Base-by-base conservation (phyloP, 371 early-diverging fungal species). In the Mycotypha africana region DNA sequence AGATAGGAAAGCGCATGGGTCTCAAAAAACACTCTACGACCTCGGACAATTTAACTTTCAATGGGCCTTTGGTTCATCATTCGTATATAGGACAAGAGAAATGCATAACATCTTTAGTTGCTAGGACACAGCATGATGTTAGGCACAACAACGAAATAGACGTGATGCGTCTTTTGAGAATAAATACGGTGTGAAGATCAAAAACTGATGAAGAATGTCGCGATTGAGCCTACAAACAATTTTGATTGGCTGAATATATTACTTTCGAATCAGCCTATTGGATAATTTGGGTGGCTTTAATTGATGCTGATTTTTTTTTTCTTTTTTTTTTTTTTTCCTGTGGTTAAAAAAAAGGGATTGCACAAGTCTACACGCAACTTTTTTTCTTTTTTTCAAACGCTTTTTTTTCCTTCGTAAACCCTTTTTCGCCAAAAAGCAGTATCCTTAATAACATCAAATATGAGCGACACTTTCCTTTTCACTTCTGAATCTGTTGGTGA, bases 401-500 rank as follows among this genome's bases (percentile, higher is more conserved):
- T n/a, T 34, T 44, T 41, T 36, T 24, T 42, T 39, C 34, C 22
- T 38, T 47, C 31, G 14, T 30, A 21, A 15, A 24, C 14, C 12
- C 30, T 36, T 48, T n/a, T n/a, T n/a, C n/a, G n/a, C n/a, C n/a
- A n/a, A n/a, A n/a, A n/a, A n/a, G n/a, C n/a, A n/a, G n/a, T n/a
- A n/a, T n/a, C n/a, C n/a, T n/a, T 30, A 10, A 28, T 28, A 24
- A 25, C 22, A 31, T 34, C 20, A 42, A 49, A 41, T 32, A 60
- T 59, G 60, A 56, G 64, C 60, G 54, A 64, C 22, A 90, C 91
- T 50, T 97, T 97, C 84, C 85, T 98, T 57, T 98, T 97, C 83
- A 98, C 99, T 58, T 97, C 97, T 57, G 99, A 98, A 80, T 97
- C 97, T 56, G 99, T 98, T 65, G 98, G 99, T 68, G 97, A 96